phyloP scores from a whole-genome alignment of 352 stramenopile genomes.

The Phytophthora rubi region DNA sequence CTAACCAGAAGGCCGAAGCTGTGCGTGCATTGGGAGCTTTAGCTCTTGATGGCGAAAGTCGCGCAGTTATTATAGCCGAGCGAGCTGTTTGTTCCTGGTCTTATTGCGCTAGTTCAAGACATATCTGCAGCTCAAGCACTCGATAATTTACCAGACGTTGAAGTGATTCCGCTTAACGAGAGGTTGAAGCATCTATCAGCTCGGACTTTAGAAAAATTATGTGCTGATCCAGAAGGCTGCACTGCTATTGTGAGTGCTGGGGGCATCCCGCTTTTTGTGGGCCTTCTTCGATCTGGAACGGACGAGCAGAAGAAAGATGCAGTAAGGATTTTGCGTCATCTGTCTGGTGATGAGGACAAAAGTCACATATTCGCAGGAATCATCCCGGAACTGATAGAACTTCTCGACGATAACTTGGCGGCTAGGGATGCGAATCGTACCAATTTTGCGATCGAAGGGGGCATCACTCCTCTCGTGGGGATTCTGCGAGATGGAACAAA shows the following conservation, averaged over 20 bases:
- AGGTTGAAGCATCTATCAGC: background rate
- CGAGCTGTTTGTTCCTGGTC: background rate
- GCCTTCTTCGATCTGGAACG: conserved; percentile 1
- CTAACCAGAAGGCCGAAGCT: background rate
- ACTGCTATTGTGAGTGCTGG: background rate
- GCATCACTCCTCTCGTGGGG: background rate
- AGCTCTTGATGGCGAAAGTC: background rate
- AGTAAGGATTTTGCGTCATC: background rate
- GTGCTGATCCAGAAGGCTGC: background rate
- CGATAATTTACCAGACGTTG: background rate
- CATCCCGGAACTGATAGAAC: background rate
- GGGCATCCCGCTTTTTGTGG: background rate
- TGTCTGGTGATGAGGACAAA: background rate
- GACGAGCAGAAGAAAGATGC: background rate
- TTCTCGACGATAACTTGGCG: background rate
- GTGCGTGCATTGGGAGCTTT: background rate
- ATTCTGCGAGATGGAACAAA: background rate
- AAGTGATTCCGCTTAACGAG: background rate
- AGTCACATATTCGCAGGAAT: background rate
- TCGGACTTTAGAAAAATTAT: background rate
- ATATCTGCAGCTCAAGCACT: background rate
- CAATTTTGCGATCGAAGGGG: background rate
- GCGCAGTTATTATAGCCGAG: background rate
- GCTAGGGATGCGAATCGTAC: background rate
- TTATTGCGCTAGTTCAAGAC: background rate